A percentile compares a stretch with the other conserved stretches of the same genome.
These are phyloP conservation scores for Paraphaeosphaeria minitans DNA, from an alignment of 2,329 filamentous ascomycete species.

Conservation along the genomic window DNA sequence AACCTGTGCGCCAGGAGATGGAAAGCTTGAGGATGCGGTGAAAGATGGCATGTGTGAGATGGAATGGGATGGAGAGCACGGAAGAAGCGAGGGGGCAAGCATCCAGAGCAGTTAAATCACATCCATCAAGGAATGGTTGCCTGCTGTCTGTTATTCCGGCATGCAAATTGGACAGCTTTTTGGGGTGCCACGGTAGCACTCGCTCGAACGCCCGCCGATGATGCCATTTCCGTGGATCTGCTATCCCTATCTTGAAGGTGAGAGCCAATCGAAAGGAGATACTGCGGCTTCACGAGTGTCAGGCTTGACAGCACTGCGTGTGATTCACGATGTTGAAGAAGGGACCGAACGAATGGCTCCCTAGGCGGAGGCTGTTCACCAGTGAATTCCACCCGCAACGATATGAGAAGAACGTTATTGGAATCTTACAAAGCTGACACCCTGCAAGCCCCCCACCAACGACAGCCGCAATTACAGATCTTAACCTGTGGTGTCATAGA, in stretches of 20 bases:
- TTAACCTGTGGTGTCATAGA: background rate
- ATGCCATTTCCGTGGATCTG: background rate
- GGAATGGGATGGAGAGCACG: background rate
- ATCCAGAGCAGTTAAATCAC: background rate
- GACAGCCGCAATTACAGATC: no score
- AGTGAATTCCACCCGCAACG: no score
- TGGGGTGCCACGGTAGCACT: background rate
- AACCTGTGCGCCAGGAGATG: background rate
- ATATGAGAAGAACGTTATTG: no score
- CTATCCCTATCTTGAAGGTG: background rate
- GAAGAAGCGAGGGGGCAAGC: background rate
- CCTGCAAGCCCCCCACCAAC: no score
- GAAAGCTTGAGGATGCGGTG: background rate
- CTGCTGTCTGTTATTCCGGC: background rate
- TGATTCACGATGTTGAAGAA: background rate
- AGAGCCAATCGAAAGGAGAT: background rate
- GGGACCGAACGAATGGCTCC: no score
- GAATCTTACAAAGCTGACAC: no score
- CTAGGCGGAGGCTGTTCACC: no score
- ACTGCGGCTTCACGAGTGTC: background rate
- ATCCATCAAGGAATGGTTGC: background rate
- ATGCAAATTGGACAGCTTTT: background rate
- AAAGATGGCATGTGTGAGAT: background rate
- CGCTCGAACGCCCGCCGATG: background rate
- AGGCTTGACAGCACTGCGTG: background rate